Base-by-base conservation (phyloP, 345 rosid species). In the Moringa oleifera region DNA sequence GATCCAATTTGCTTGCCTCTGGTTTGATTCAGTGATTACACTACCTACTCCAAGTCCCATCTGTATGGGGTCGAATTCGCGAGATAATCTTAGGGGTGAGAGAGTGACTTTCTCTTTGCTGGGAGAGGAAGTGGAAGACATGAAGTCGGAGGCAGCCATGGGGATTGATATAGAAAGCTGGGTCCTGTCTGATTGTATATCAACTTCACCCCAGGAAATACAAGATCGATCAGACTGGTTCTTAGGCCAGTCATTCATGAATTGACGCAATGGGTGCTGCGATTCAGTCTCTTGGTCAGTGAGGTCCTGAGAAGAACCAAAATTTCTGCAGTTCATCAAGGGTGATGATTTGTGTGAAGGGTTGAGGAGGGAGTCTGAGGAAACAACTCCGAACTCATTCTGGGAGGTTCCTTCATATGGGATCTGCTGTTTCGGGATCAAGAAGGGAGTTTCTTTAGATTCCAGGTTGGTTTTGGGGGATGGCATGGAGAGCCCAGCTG, bases 101-200 rank as follows among this genome's bases (percentile, higher is more conserved):
- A 75, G 74, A 3, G 72, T 51, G 23, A 62, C 37, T 47, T 74
- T 87, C 0, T 79, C 83, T 23, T 70, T 66, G 63, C 70, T 77
- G 31, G 90, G 79, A 20, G 84, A 77, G 59, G 88, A 80, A 10
- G 80, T 77, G 20, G 85, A 74, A 6, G 86, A 75, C 70, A 74
- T 72, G 58, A 76, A 75, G 52, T 74, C 90, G 24, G 90, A 57
- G 13, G 80, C 51, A 57, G 83, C 60, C 66, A 79, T 62, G 0
- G 88, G 87, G 55, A 72, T 71, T 20, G 94, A 80, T 61, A 84
- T 82, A 1, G 88, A 85, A 37, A 88, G 81, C 68, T 90, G 92
- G 49, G 89, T 74, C 63, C 81, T 66, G 36, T 79, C 85, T 1
- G 78, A 68, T 21, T 80, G 85, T 63, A 58, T 54, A 67, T 78